Percentiles rank a stretch among this genome's conserved stretches.
Conservation (phyloP, 2,329 filamentous ascomycete species). For the Exophiala bonariae region DNA sequence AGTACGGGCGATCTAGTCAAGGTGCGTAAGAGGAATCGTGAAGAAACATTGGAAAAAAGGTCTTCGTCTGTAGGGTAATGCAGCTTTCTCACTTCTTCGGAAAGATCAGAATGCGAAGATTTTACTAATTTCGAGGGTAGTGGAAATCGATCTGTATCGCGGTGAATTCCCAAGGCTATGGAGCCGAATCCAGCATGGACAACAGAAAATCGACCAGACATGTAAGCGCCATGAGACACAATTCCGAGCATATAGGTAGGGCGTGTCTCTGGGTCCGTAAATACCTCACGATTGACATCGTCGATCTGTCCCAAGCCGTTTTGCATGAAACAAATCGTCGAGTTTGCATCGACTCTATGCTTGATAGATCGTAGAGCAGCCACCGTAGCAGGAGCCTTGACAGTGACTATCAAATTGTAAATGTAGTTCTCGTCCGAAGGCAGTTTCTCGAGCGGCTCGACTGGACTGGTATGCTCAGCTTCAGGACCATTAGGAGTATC, state of each 20-base stretch:
- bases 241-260: constrained; percentile 77
- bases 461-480: constrained; percentile 16
- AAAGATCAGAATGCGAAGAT: constrained; percentile 16
- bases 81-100: constrained; percentile 25
- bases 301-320: constrained; percentile 86
- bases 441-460: constrained; percentile 16
- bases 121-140: constrained; percentile 18
- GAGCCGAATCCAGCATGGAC: constrained; percentile 61
- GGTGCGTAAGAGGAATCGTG: constrained; percentile 64
- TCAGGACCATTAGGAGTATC: constrained; percentile 23
- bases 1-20: constrained; percentile 65
- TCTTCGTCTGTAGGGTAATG: constrained; percentile 25
- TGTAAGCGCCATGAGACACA: constrained; percentile 59
- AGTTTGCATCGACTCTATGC: constrained; percentile 64
- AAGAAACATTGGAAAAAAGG: constrained; percentile 32
- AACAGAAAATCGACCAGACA: constrained; percentile 51
- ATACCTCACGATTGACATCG: constrained; percentile 68
- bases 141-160: constrained; percentile 32
- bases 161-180: constrained; percentile 56
- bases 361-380: constrained; percentile 65
- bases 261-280: constrained; percentile 62
- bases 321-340: constrained; percentile 74
- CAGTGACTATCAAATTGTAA: constrained; percentile 73
- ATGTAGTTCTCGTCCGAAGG: constrained; percentile 54
- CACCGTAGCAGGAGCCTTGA: constrained; percentile 71